Base-by-base conservation (phyloP, 2,329 filamentous ascomycete species). In the Penicillium frequentans region DNA sequence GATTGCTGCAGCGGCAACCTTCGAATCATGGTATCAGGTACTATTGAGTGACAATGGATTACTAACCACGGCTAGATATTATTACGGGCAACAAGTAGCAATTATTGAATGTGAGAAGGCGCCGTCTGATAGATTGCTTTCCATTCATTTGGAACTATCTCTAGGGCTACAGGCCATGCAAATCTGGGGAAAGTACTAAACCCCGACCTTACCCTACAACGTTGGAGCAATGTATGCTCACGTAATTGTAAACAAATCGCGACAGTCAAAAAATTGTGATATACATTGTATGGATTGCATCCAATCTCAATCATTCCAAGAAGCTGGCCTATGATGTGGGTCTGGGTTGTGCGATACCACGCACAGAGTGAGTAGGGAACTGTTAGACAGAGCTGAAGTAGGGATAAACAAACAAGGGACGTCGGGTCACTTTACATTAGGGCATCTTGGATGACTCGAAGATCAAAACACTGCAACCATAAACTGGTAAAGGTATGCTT, bases 361-460 rank as follows among this genome's bases (percentile, higher is more conserved):
- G 11, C 23, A 37, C 16, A 9, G 5, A 26, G 29, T 16, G 27
- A 29, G 5, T 5, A 35, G 13, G 11, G 5, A n/a, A 31, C 29
- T 5, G 19, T 9, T 42, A 42, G 23, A 14, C 26, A 39, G 24
- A 50, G 8, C 33, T 23, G 16, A 49, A 13, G 47, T 37, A 50
- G 35, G 21, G 29, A 5, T 13, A 24, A 10, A 26, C 10, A 31
- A 47, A 26, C 14, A 44, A 56, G 53, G 53, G 60, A 49, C n/a
- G 11, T 29, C 9, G 37, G 54, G 56, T 59, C 52, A 31, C 51
- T 56, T 52, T 50, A 44, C 37, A 27, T 29, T 10, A 10, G 9
- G 13, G 23, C 9, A 29, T 21, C n/a, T 19, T 23, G 13, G 11
- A 6, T 42, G 21, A 23, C 5, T 39, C 31, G 13, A 49, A 21